Conservation (phyloP, 345 rosid genomes). For the Eucalyptus sp. region DNA sequence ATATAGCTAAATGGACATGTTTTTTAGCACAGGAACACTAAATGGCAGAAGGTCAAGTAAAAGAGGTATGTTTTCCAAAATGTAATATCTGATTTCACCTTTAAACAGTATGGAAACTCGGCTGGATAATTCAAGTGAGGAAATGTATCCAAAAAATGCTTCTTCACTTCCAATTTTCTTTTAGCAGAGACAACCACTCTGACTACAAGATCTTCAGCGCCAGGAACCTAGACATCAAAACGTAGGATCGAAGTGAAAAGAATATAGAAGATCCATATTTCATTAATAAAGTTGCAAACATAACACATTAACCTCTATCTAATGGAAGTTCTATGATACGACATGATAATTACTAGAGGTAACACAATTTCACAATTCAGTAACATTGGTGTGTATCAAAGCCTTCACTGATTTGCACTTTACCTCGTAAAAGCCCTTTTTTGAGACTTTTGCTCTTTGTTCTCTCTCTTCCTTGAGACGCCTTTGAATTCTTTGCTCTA, state of each 20-base stretch:
- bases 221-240: constrained; percentile 48
- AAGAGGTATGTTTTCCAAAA: not conserved
- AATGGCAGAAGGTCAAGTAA: not conserved
- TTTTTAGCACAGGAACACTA: not conserved
- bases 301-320: not conserved
- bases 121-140: constrained; percentile 63
- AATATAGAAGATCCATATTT: not conserved
- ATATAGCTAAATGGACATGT: not conserved
- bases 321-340: not conserved
- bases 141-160: constrained; percentile 76
- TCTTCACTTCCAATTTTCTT: constrained; percentile 85
- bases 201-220: constrained; percentile 77
- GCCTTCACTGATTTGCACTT: not conserved
- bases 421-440: constrained; percentile 78
- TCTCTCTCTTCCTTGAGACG: constrained; percentile 65
- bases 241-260: not conserved
- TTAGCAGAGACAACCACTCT: constrained; percentile 90
- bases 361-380: not conserved
- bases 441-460: constrained; percentile 70
- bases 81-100: constrained; percentile 26
- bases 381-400: not conserved
- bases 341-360: not conserved
- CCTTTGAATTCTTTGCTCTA: constrained; percentile 70
- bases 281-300: not conserved
- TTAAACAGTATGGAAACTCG: constrained; percentile 83